Evolutionary conservation across 768 basidiomycete species (phyloP).

Genomic region (Mycena belliarum): DNA sequence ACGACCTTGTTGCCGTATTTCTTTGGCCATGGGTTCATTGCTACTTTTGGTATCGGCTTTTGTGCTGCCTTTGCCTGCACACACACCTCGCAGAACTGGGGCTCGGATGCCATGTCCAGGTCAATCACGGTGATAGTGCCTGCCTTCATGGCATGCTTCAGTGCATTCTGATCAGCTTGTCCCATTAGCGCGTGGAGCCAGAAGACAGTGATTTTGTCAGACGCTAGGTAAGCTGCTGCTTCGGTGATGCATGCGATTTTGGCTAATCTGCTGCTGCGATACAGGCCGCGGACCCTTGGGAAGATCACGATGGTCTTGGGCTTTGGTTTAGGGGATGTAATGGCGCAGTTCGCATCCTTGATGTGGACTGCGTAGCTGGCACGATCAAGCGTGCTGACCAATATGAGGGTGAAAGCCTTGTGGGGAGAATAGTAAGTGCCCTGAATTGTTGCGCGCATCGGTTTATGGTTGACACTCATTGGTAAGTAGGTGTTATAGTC

Average conservation of each 20-base stretch:
- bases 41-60: not conserved
- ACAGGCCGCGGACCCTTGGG: no score
- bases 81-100: not conserved
- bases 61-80: not conserved
- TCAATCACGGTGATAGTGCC: not conserved
- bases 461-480: constrained; percentile 23
- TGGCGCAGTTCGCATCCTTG: constrained; percentile 15
- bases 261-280: no score
- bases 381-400: no score
- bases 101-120: not conserved
- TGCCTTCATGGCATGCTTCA: not conserved
- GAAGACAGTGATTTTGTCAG: no score
- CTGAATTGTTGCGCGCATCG: constrained; percentile 21
- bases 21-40: not conserved
- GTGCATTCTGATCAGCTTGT: not conserved
- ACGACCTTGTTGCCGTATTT: not conserved
- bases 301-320: no score
- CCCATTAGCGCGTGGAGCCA: no score
- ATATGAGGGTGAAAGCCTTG: constrained; percentile 20
- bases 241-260: no score
- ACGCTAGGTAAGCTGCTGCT: no score
- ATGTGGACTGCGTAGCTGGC: constrained; percentile 20
- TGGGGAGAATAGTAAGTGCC: constrained; percentile 30
- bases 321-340: not conserved
- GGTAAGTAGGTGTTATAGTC: constrained; percentile 29